Evolutionary conservation across 2,329 filamentous ascomycete species (phyloP).

Genomic region (Phaeosphaeria sp.): DNA sequence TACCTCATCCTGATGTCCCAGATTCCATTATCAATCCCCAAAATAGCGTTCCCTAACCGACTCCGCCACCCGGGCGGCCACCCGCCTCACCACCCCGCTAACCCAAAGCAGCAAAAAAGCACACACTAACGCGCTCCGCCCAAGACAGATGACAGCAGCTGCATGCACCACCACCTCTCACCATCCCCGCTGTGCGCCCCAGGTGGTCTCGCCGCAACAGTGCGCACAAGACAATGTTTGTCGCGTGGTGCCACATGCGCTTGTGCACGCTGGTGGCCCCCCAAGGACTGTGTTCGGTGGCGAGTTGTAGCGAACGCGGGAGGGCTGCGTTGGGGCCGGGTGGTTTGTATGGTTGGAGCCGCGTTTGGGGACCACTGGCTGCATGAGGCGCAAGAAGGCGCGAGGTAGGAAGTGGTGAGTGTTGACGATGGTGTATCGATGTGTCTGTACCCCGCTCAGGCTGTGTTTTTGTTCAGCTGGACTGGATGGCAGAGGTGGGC

Average conservation of each 20-base stretch:
- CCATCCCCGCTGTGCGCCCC: not conserved
- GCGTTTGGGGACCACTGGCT: not conserved
- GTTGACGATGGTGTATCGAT: not conserved
- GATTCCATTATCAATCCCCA: not conserved
- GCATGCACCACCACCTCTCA: not conserved
- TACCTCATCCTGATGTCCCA: no score
- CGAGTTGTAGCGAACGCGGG: not conserved
- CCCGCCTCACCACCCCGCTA: constrained; percentile 1
- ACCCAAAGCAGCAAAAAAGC: not conserved
- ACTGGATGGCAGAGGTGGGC: no score
- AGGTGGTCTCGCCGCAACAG: not conserved
- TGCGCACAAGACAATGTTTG: not conserved
- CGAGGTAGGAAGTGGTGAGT: not conserved
- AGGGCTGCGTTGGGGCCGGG: not conserved
- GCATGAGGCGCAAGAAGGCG: not conserved
- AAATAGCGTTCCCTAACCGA: constrained; percentile 2
- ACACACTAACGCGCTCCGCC: not conserved
- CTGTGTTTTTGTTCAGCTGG: no score
- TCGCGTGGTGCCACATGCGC: not conserved
- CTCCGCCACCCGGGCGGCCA: constrained; percentile 5
- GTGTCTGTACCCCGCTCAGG: not conserved
- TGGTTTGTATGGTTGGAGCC: not conserved
- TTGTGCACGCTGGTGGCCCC: not conserved
- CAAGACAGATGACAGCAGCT: not conserved
- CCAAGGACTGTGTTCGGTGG: no score